These are phyloP conservation scores for Castanea crenata DNA, from an alignment of 306 rosid genomes.

Conservation along the genomic window DNA sequence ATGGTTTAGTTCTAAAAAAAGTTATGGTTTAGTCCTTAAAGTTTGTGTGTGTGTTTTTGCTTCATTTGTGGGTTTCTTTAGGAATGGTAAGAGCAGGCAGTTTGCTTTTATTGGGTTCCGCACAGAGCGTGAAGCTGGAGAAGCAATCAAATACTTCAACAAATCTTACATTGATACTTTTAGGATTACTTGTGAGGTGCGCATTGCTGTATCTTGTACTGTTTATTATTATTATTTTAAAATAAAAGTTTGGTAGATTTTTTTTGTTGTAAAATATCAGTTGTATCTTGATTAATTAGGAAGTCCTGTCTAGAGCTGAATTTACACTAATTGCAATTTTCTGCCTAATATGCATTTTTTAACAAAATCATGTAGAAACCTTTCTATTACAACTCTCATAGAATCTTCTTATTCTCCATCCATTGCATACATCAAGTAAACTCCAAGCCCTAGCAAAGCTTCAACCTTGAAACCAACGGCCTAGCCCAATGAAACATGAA, in stretches of 20 bases:
- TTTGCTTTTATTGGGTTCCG: slow-evolving; percentile 81
- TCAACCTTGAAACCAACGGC: not conserved
- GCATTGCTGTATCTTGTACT: slow-evolving; percentile 4
- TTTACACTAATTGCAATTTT: not conserved
- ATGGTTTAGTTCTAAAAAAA: not conserved
- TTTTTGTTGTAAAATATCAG: not conserved
- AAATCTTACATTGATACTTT: slow-evolving; percentile 52
- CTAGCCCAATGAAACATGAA: not conserved
- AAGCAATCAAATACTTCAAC: slow-evolving; percentile 70
- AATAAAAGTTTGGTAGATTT: not conserved
- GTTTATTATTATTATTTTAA: not conserved
- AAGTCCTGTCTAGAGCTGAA: not conserved
- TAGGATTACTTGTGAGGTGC: slow-evolving; percentile 74
- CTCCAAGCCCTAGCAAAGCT: not conserved
- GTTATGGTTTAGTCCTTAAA: not conserved
- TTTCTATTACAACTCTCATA: not conserved
- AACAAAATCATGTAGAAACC: no score
- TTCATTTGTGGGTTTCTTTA: slow-evolving; percentile 15
- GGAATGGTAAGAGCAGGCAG: slow-evolving; percentile 79
- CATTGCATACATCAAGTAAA: not conserved
- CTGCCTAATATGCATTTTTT: not conserved
- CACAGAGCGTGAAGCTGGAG: slow-evolving; percentile 59
- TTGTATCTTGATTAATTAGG: not conserved
- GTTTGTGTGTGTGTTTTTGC: not conserved
- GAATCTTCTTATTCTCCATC: not conserved